Base-by-base conservation (phyloP, 345 rosid species). In the Adansonia digitata region DNA sequence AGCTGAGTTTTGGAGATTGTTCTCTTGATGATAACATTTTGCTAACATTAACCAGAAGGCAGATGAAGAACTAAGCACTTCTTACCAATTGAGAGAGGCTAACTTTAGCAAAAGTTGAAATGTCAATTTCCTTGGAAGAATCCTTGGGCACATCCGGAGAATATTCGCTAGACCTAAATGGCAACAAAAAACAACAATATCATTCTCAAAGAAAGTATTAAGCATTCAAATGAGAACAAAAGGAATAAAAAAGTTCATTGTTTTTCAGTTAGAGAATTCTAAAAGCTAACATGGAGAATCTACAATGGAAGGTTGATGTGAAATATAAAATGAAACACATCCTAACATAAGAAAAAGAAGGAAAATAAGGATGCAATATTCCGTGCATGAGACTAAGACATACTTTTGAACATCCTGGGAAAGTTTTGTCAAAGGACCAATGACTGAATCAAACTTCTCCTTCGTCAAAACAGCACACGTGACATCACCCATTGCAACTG, bases 401-500 rank as follows among this genome's bases (percentile, higher is more conserved):
- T 90, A 94, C 97, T 84, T 92, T 68, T 84, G 85, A 75, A 73
- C 89, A 46, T 86, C 90, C 31, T 77, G 91, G 24, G 92, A 79
- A 81, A 93, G 85, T 79, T 84, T 90, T 71, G 86, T 79, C 74
- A 91, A 81, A 79, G 98, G 96, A 43, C 99, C 97, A 39, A 87
- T 90, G 34, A 91, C 91, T 52, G 85, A 84, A 75, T 90, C 96
- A 53, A 93, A 89, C 64, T 91, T 91, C 80, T 93, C 98, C 88
- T 90, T 95, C 3, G 92, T 87, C 81, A 95, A 84, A 75, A 95
- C 55, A 70, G 92, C 84, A 84, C 99, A 95, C 12, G 84, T 78
- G 78, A 92, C 94, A 74, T 93, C 88, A 39, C 93, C 97, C 73
- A 90, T 82, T 42, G 99, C 98, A 60, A 95, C 90, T 60, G 91